Conservation (phyloP, 139 green algal species). For the Eudorina sp. region DNA sequence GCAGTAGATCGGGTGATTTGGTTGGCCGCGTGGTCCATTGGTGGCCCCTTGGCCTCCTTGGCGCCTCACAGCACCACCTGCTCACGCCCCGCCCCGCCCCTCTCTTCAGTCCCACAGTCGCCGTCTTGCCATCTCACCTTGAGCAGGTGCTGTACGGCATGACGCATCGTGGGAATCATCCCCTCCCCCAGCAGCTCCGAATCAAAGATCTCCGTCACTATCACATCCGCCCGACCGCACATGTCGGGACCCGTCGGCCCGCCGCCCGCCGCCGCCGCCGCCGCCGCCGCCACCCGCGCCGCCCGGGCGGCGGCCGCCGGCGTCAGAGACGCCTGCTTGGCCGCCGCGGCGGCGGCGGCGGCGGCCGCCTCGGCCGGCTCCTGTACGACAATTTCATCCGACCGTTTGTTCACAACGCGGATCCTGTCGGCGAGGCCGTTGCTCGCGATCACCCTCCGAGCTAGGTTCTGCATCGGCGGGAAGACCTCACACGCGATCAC, state of each 20-base stretch:
- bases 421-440: conserved; percentile 53
- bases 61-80: too few relatives aligned
- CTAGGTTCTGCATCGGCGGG: conserved; percentile 69
- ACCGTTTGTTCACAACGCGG: conserved; percentile 59
- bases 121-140: conserved; percentile 50
- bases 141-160: conserved; percentile 64
- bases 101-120: too few relatives aligned
- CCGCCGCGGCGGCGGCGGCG: not conserved
- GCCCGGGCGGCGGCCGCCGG: not conserved
- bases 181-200: conserved; percentile 77
- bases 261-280: conserved; percentile 18
- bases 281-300: not conserved
- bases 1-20: too few relatives aligned
- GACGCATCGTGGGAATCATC: conserved; percentile 69
- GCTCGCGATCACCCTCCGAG: conserved; percentile 48
- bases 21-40: too few relatives aligned
- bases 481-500: conserved; percentile 70
- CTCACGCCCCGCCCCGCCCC: too few relatives aligned
- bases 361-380: not conserved
- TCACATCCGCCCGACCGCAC: conserved; percentile 39
- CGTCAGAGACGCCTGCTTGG: not conserved
- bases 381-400: conserved; percentile 57
- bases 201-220: conserved; percentile 82
- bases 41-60: too few relatives aligned
- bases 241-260: not conserved